Base-by-base conservation (phyloP, 352 stramenopile genomes). In the Phytophthora gonapodyides region DNA sequence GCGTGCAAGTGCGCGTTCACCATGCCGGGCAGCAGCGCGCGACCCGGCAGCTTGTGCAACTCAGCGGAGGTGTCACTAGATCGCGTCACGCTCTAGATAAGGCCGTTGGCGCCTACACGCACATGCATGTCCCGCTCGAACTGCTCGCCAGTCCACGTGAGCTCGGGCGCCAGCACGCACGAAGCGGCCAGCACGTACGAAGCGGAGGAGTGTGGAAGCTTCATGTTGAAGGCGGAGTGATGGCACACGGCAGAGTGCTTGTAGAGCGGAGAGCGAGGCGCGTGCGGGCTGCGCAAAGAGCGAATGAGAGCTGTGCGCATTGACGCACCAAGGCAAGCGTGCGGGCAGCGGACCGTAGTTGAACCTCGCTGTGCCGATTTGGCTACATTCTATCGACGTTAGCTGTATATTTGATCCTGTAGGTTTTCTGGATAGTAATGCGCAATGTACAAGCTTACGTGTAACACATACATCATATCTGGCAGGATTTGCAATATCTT, bases 1-100 rank as follows among this genome's bases (percentile, higher is more conserved):
- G 83, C 83, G 45, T 92, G 83, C 65, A 80, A 90, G 72, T 92
- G 83, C n/a, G 80, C 79, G 64, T 92, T 92, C 16, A 92, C 81
- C 80, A 92, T 88, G 1, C 83, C 83, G 0, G 81, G 80, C 15
- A 90, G 38, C 33, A 92, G 67, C 34, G 80, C 79, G 27, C 75
- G 71, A 0, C 83, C 78, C 2, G 75, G 72, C 10, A 89, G 65
- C 33, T 71, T 55, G 45, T 75, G 66, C 55, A 66, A 76, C 41
- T 10, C 21, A 19, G 15, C 37, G 3, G 13, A 16, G 8, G 49
- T 45, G 31, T 53, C 49, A 12, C 17, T 34, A 1, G 59, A 55
- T n/a, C 42, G 64, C 11, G 48, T 62, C 13, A 89, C 83, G 13
- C 47, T 51, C 8, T 65, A 33, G 52, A 92, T 86, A 49, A 68